phyloP scores from a whole-genome alignment of 225 moss, liverwort and hornwort genomes.

The Pseudoscleropodium purum region DNA sequence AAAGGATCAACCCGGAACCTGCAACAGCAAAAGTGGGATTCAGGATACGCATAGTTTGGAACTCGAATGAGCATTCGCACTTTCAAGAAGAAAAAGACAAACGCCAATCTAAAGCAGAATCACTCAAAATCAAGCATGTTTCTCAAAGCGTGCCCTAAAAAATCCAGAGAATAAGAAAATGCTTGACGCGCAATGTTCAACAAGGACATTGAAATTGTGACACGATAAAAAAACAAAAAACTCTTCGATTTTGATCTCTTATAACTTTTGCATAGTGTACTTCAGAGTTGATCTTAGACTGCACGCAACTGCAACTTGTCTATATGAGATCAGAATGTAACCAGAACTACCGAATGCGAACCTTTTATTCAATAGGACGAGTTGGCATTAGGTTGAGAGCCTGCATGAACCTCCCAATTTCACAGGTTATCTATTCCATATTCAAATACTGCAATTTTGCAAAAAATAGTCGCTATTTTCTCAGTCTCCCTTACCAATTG shows the following conservation, averaged over 20 bases:
- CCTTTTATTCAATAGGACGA: background rate
- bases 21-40: background rate
- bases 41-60: rapidly evolving
- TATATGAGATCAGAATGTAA: background rate
- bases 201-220: background rate
- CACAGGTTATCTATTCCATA: background rate
- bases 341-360: background rate
- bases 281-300: background rate
- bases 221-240: too few species aligned
- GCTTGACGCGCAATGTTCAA: background rate
- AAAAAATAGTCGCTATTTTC: background rate
- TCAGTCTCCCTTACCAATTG: slow-evolving; percentile 44
- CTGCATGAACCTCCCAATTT: background rate
- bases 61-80: background rate
- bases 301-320: background rate
- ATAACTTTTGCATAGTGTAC: background rate
- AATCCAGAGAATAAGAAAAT: background rate
- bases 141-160: background rate
- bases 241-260: background rate
- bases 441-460: background rate
- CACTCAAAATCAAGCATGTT: background rate
- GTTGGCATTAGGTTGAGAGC: background rate
- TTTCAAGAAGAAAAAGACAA: background rate
- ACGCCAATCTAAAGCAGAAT: rapidly evolving
- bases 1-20: slow-evolving; percentile 78